Conservation (phyloP, 495 filamentous ascomycete species). For the Daldinia loculata region DNA sequence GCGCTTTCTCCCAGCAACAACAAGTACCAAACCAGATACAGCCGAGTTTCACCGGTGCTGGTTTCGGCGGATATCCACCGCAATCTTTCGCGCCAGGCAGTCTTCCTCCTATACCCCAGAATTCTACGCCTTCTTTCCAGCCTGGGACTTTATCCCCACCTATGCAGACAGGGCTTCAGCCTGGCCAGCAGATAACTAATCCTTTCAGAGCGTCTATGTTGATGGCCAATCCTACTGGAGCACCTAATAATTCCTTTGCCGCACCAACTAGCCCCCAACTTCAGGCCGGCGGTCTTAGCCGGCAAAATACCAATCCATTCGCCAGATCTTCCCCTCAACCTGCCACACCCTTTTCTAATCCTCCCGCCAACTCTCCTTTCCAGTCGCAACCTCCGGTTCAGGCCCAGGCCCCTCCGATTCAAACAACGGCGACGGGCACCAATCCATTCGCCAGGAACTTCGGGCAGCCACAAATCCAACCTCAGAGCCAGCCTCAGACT, state of each 20-base stretch:
- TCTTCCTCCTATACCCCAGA: slow-evolving; percentile 71
- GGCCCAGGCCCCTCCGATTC: slow-evolving; percentile 59
- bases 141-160: slow-evolving; percentile 45
- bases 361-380: slow-evolving; percentile 58
- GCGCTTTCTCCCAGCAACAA: slow-evolving; percentile 64
- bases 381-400: slow-evolving; percentile 59
- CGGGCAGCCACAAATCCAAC: slow-evolving; percentile 42
- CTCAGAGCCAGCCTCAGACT: slow-evolving; percentile 33
- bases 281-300: slow-evolving; percentile 56
- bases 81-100: slow-evolving; percentile 65
- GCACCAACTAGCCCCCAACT: slow-evolving; percentile 44
- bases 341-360: slow-evolving; percentile 56
- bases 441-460: slow-evolving; percentile 73
- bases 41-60: slow-evolving; percentile 72
- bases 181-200: slow-evolving; percentile 73
- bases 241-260: slow-evolving; percentile 46
- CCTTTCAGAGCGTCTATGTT: slow-evolving; percentile 90
- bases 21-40: slow-evolving; percentile 57
- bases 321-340: slow-evolving; percentile 64
- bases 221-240: slow-evolving; percentile 62
- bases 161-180: slow-evolving; percentile 54
- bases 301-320: slow-evolving; percentile 88
- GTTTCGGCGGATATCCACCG: slow-evolving; percentile 86
- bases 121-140: slow-evolving; percentile 64
- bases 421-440: slow-evolving; percentile 71